These are phyloP conservation scores for Plantago coronopus DNA, from an alignment of 305 asterid species.

Conservation along the genomic window DNA sequence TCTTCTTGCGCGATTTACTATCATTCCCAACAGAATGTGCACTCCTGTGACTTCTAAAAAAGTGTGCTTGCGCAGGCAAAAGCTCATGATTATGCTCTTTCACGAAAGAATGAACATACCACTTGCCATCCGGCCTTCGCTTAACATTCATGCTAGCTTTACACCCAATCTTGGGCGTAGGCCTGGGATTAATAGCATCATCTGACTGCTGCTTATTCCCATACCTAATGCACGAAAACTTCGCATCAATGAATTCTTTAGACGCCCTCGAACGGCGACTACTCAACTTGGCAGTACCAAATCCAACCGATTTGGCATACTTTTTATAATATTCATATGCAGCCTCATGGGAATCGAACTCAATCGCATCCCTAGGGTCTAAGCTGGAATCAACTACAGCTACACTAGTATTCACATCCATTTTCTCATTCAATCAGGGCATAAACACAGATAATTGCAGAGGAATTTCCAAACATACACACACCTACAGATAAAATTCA, in stretches of 20 bases:
- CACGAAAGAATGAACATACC: slow-evolving; percentile 77
- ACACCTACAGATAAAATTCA: slow-evolving; percentile 10
- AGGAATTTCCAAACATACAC: slow-evolving; percentile 1
- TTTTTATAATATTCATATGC: slow-evolving; percentile 80
- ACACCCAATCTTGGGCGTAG: slow-evolving; percentile 91
- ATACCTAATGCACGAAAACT: slow-evolving; percentile 85
- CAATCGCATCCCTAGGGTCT: slow-evolving; percentile 60
- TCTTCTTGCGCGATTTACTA: slow-evolving; percentile 54
- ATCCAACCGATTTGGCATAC: slow-evolving; percentile 80
- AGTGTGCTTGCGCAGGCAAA: slow-evolving; percentile 81
- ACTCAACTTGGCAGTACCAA: slow-evolving; percentile 88
- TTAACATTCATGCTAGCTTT: slow-evolving; percentile 97
- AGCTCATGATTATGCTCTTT: slow-evolving; percentile 92
- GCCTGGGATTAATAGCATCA: slow-evolving; percentile 83
- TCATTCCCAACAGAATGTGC: slow-evolving; percentile 45
- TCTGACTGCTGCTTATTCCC: slow-evolving; percentile 95
- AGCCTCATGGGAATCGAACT: slow-evolving; percentile 80
- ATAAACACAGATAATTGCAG: background rate
- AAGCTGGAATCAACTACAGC: slow-evolving; percentile 34
- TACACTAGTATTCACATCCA: slow-evolving; percentile 48
- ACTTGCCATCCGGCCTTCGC: slow-evolving; percentile 59
- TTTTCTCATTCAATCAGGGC: slow-evolving; percentile 21
- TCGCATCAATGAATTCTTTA: slow-evolving; percentile 88
- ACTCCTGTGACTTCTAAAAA: slow-evolving; percentile 75
- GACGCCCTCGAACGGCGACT: slow-evolving; percentile 91